Conservation (phyloP, 345 rosid species). For the Acer negundo region DNA sequence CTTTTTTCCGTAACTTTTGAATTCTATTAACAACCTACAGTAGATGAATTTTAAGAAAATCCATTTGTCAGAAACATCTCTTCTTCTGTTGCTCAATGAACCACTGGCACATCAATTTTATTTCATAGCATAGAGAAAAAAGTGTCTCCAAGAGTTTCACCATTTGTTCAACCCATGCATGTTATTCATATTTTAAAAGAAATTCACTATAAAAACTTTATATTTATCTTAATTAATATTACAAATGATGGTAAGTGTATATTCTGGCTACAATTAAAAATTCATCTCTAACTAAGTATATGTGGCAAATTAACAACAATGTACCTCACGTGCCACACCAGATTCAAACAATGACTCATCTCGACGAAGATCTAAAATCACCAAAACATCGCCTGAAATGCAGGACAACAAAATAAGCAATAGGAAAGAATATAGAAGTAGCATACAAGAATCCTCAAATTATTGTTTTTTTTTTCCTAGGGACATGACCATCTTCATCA, state of each 20-base stretch:
- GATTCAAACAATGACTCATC: constrained; percentile 91
- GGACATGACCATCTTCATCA: not conserved
- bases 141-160: not conserved
- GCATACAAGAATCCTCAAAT: not conserved
- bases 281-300: not conserved
- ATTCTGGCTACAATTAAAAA: not conserved
- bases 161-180: not conserved
- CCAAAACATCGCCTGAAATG: constrained; percentile 88
- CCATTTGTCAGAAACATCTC: constrained; percentile 21
- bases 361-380: constrained; percentile 77
- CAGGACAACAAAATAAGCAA: constrained; percentile 7
- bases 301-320: not conserved
- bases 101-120: not conserved
- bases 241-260: not conserved
- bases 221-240: not conserved
- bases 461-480: not conserved
- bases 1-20: constrained; percentile 84
- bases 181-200: not conserved
- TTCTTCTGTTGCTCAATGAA: constrained; percentile 5
- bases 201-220: not conserved
- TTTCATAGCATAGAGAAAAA: not conserved
- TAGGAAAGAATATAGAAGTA: not conserved
- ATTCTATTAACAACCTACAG: constrained; percentile 83
- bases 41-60: constrained; percentile 26
- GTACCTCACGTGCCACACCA: constrained; percentile 96